phyloP scores from a whole-genome alignment of 805 yeast genomes.

The Lipomyces oligophaga region DNA sequence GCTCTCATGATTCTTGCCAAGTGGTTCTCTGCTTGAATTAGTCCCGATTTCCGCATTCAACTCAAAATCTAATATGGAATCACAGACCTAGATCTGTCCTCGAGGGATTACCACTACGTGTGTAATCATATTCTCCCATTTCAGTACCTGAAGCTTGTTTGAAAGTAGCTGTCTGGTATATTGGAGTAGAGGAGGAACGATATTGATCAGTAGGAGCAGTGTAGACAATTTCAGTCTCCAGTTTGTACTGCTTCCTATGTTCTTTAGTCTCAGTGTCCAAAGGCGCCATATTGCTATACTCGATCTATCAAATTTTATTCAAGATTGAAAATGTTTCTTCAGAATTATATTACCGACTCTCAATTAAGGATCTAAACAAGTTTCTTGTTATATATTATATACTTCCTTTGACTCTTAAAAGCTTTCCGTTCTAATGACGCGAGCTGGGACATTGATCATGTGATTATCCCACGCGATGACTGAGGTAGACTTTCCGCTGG shows the following conservation, averaged over 20 bases:
- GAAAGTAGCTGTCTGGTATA: conserved; percentile 93
- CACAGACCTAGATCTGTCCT: conserved; percentile 53
- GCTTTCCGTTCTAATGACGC: too few relatives aligned
- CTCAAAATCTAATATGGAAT: neutral
- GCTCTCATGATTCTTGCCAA: conserved; percentile 76
- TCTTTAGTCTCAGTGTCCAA: too few relatives aligned
- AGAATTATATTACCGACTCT: too few relatives aligned
- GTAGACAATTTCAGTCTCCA: conserved; percentile 69
- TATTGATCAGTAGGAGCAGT: conserved; percentile 62
- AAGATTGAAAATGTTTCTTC: too few relatives aligned
- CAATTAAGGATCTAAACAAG: too few relatives aligned
- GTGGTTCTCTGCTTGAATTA: conserved; percentile 52
- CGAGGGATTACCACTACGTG: conserved; percentile 93
- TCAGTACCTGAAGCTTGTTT: conserved; percentile 69
- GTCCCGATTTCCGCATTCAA: neutral
- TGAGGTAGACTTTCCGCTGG: too few relatives aligned
- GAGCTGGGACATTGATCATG: too few relatives aligned
- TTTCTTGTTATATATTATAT: too few relatives aligned
- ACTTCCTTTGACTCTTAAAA: too few relatives aligned
- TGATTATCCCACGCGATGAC: too few relatives aligned
- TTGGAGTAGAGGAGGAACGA: conserved; percentile 79
- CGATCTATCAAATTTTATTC: too few relatives aligned
- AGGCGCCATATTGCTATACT: too few relatives aligned
- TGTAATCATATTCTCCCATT: conserved; percentile 80
- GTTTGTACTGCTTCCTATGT: conserved; percentile 42